Evolutionary conservation across 2,329 filamentous ascomycete genomes (phyloP), one percentile per base, ranked within the genome.

Genomic region (Penicillium corylophilum): DNA sequence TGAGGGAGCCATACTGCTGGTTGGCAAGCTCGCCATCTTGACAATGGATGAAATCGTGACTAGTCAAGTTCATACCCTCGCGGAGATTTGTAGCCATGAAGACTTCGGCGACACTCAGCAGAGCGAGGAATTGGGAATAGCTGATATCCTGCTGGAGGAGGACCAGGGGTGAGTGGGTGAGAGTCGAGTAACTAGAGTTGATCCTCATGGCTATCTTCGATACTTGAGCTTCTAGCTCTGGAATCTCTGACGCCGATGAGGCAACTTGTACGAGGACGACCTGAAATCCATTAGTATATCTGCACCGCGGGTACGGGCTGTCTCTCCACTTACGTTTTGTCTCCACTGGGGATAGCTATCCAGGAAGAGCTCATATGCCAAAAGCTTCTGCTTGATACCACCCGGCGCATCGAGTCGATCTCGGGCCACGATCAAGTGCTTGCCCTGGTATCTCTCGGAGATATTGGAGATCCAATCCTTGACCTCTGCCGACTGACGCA

Each of bases 61-160:
- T 90, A 0, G 92, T 95, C 45, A 97, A 76, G 67, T 96, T 96
- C 93, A 96, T 96, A 59, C 93, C 93, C 70, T 96, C 93, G 45
- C 93, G 89, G 64, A 96, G 85, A 65, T 90, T 94, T 4, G 92
- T 95, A 65, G 96, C 92, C 83, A 96, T 93, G 45, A 96, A 80
- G 1, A 88, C 87, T 70, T 96, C 91, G 1, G 93, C 92, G 44
- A 94, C 87, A 4, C 89, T 90, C 47, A 96, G 78, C 2, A 97
- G 78, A 1, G 92, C 92, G n/a, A 96, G 80, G 63, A 96, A 96
- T 68, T 96, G 91, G 0, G 89, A 80, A 65, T 95, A 95, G 54
- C 89, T 86, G 57, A 96, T 95, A 63, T 97, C 93, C 71, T 96
- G 92, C 71, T 93, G 89, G 44, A 96, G 78, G 68, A 96, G 94